These are phyloP conservation scores for Hypericum perforatum DNA, from an alignment of 345 rosid genomes.

Conservation along the genomic window DNA sequence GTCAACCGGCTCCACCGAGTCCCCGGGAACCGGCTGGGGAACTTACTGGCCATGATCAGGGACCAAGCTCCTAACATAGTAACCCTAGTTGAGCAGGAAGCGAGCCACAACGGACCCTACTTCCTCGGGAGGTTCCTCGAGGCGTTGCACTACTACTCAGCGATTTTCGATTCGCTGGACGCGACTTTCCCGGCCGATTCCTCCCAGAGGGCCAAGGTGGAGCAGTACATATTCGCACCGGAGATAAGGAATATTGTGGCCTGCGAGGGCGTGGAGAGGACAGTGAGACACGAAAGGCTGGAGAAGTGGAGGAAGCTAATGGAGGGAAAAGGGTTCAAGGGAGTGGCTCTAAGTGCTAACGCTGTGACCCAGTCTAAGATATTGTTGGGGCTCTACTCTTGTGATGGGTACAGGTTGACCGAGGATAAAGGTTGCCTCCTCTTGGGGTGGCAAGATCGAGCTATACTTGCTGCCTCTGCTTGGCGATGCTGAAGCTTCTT, in stretches of 20 bases:
- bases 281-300: conserved; percentile 51
- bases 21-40: conserved; percentile 36
- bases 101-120: conserved; percentile 56
- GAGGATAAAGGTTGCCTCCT: conserved; percentile 70
- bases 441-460: conserved; percentile 59
- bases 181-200: conserved; percentile 54
- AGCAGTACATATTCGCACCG: conserved; percentile 50
- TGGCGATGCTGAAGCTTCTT: conserved; percentile 42
- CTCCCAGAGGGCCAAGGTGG: conserved; percentile 51
- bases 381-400: conserved; percentile 43
- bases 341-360: conserved; percentile 46
- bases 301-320: conserved; percentile 59
- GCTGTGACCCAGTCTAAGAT: conserved; percentile 61
- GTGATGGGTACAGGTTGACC: conserved; percentile 59
- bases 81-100: conserved; percentile 56
- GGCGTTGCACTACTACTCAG: conserved; percentile 59
- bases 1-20: conserved; percentile 44
- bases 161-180: conserved; percentile 53
- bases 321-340: conserved; percentile 59
- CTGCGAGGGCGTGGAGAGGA: conserved; percentile 48
- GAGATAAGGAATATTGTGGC: conserved; percentile 58
- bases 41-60: conserved; percentile 40
- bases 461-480: conserved; percentile 55
- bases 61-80: conserved; percentile 64
- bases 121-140: conserved; percentile 57